A percentile compares a stretch with the other conserved stretches of the same genome.
Evolutionary conservation across 2,329 filamentous ascomycete species (phyloP).

Genomic region (Lasiodiplodia sp.): DNA sequence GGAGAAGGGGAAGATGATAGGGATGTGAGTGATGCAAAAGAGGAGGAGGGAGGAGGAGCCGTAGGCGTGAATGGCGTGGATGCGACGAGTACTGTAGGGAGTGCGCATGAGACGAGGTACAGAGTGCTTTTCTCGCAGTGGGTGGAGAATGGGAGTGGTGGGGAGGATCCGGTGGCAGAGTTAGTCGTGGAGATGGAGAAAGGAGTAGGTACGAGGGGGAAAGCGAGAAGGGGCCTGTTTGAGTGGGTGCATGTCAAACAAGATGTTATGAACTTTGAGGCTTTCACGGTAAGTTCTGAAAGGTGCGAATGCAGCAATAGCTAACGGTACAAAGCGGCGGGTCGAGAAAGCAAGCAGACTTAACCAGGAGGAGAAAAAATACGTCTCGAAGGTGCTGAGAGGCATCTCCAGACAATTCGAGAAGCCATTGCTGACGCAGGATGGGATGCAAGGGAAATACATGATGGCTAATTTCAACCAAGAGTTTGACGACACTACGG

Average conservation of each 20-base stretch:
- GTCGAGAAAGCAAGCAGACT: neutral
- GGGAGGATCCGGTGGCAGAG: conserved; percentile 22
- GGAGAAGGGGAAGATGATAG: neutral
- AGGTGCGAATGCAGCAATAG: neutral
- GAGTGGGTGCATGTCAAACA: conserved; percentile 19
- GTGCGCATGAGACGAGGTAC: neutral
- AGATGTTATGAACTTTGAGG: conserved; percentile 9
- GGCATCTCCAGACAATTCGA: conserved; percentile 20
- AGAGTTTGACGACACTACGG: neutral
- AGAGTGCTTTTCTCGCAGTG: conserved; percentile 1
- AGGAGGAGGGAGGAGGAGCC: too few relatives aligned
- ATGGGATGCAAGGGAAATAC: conserved; percentile 14
- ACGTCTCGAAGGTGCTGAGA: neutral
- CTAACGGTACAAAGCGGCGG: conserved; percentile 1
- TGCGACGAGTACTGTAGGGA: neutral
- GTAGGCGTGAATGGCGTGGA: neutral
- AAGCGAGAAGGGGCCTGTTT: neutral
- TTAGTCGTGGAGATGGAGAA: neutral
- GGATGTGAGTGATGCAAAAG: neutral
- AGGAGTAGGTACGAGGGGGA: neutral
- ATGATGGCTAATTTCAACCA: conserved; percentile 22
- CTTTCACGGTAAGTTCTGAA: neutral
- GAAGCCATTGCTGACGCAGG: conserved; percentile 13
- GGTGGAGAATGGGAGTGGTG: conserved; percentile 19
- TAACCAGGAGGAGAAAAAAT: conserved; percentile 6